Evolutionary conservation across 2,329 filamentous ascomycete genomes (phyloP).

Genomic region (Diaporthe helianthi): DNA sequence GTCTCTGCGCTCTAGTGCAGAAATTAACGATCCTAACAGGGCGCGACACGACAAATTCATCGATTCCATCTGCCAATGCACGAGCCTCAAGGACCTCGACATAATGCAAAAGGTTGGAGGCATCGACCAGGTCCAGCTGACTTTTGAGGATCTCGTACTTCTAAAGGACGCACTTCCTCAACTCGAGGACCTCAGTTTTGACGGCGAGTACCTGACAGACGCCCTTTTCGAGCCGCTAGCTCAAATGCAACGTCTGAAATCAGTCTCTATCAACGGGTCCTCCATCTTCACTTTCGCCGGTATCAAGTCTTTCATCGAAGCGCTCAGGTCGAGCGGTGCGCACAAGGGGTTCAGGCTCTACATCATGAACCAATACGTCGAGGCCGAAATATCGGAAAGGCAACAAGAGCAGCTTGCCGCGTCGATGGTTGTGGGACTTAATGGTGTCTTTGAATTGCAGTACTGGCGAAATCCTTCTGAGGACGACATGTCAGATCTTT

Average conservation of each 20-base stretch:
- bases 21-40: conserved; percentile 37
- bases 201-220: conserved; percentile 60
- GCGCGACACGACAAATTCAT: conserved; percentile 45
- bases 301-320: conserved; percentile 51
- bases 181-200: conserved; percentile 64
- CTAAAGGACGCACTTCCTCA: conserved; percentile 53
- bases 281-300: conserved; percentile 61
- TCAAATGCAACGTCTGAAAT: conserved; percentile 54
- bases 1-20: conserved; percentile 36
- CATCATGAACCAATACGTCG: conserved; percentile 44
- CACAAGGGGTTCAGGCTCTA: conserved; percentile 44
- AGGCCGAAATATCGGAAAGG: conserved; percentile 39
- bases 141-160: conserved; percentile 53
- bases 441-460: conserved; percentile 45
- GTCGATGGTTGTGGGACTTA: conserved; percentile 39
- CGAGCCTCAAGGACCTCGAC: conserved; percentile 59
- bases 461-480: conserved; percentile 44
- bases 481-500: conserved; percentile 39
- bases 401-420: conserved; percentile 40
- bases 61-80: conserved; percentile 56
- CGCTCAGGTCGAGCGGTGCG: conserved; percentile 40
- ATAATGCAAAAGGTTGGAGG: conserved; percentile 47
- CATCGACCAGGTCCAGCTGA: conserved; percentile 52
- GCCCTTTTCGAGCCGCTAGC: conserved; percentile 47
- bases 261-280: conserved; percentile 60